phyloP scores from a whole-genome alignment of 164 flowering plant genomes.

The Echeveria elegans region DNA sequence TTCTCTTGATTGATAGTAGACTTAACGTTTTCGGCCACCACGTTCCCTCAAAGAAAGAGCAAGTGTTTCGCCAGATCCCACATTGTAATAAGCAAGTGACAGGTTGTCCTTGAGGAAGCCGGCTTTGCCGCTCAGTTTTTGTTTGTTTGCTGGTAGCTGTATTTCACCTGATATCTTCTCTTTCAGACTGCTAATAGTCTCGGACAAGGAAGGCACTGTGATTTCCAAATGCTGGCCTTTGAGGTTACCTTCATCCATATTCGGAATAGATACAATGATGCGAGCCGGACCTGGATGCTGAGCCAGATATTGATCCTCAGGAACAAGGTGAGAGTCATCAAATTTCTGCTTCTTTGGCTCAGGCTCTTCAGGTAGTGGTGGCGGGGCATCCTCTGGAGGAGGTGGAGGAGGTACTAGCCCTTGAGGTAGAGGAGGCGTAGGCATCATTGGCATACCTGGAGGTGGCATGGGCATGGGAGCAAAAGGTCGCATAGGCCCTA shows the following conservation, averaged over 20 bases:
- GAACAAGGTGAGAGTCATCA: slow-evolving; percentile 73
- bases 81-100: slow-evolving; percentile 88
- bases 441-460: slow-evolving; percentile 50
- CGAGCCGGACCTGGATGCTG: slow-evolving; percentile 85
- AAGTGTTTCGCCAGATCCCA: slow-evolving; percentile 72
- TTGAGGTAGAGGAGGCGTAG: slow-evolving; percentile 73
- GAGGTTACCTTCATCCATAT: slow-evolving; percentile 87
- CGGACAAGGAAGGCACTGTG: slow-evolving; percentile 71
- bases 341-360: slow-evolving; percentile 95
- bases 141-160: slow-evolving; percentile 96
- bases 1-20: not conserved
- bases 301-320: slow-evolving; percentile 90
- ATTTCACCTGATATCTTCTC: slow-evolving; percentile 97
- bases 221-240: slow-evolving; percentile 88
- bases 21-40: slow-evolving; percentile 96
- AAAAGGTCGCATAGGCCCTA: slow-evolving; percentile 37
- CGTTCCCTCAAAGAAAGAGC: slow-evolving; percentile 90
- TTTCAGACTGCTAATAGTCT: slow-evolving; percentile 85
- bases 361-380: slow-evolving; percentile 96
- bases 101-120: slow-evolving; percentile 96
- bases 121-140: slow-evolving; percentile 93
- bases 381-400: slow-evolving; percentile 93
- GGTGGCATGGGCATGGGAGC: slow-evolving; percentile 42
- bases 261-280: slow-evolving; percentile 71
- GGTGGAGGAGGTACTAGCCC: slow-evolving; percentile 94